A percentile compares a stretch with the other conserved stretches of the same genome.
phyloP scores from a whole-genome alignment of 352 stramenopile species.

The Phytopythium oedochilum region DNA sequence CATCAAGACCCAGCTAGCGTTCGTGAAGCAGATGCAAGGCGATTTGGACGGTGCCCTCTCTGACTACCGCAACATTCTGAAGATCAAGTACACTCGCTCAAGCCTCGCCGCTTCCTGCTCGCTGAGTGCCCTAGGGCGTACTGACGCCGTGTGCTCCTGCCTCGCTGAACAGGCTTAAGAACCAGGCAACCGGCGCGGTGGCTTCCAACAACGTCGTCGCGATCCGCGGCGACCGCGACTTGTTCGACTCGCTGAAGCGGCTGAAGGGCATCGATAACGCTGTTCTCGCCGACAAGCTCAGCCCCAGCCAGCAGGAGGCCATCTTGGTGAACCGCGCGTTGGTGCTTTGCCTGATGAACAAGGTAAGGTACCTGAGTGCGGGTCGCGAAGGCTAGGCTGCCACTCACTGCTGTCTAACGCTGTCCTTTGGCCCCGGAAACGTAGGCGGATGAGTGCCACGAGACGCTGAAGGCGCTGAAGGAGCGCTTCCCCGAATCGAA shows the following conservation, averaged over 20 bases:
- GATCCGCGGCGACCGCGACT: constrained; percentile 70
- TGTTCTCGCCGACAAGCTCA: constrained; percentile 59
- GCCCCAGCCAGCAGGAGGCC: constrained; percentile 51
- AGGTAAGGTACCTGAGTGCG: constrained; percentile 20
- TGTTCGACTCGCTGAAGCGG: constrained; percentile 83
- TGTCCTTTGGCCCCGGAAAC: too few relatives aligned
- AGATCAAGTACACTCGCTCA: constrained; percentile 52
- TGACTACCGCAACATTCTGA: constrained; percentile 74
- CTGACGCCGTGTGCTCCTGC: neutral
- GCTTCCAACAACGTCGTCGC: constrained; percentile 81
- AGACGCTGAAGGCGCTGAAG: constrained; percentile 46
- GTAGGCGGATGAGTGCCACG: constrained; percentile 59
- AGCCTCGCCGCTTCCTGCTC: neutral
- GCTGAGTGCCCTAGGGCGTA: neutral
- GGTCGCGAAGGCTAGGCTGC: neutral
- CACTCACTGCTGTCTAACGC: neutral
- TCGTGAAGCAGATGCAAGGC: constrained; percentile 76
- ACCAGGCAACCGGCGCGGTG: constrained; percentile 57
- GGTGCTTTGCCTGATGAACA: constrained; percentile 71
- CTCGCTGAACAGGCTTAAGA: constrained; percentile 36
- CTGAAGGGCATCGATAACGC: constrained; percentile 60
- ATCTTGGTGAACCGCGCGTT: constrained; percentile 73
- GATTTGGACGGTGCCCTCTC: constrained; percentile 62
- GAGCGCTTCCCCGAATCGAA: constrained; percentile 55
- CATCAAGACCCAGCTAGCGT: constrained; percentile 69